Base-by-base conservation (phyloP, 2,329 filamentous ascomycete species). In the Fusarium sp. region DNA sequence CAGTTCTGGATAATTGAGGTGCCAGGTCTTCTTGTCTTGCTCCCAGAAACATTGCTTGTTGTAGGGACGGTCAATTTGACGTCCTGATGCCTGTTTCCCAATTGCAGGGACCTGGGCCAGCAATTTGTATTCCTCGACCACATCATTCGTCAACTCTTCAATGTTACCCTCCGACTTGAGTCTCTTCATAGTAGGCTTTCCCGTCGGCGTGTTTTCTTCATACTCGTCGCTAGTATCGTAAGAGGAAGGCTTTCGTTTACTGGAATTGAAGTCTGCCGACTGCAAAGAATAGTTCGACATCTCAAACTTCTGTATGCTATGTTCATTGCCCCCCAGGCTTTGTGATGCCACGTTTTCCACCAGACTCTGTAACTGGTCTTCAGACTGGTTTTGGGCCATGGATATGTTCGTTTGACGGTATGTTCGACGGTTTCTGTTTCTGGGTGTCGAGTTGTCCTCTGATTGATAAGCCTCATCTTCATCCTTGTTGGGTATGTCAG, bases 1-100 rank as follows among this genome's bases (percentile, higher is more conserved):
- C 86, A 90, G 89, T 65, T 88, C 85, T 0, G 88, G 88, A 68
- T 90, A 90, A 50, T 85, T 75, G 6, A 89, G 79, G 66, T 90
- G 88, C 83, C 87, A 89, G 1, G 86, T 89, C 20, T 74, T 79
- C 56, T 79, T 79, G 67, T 89, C 83, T 44, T 81, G 79, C 46
- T 84, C 82, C 88, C 88, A 90, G 71, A 86, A 90, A 1, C 81
- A 81, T 8, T 79, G 81, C 66, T 89, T 89, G 67, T 83, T 80
- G 14, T 88, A 82, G 6, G 85, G 84, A 20, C 81, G 79, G 68
- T 90, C 86, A 40, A 89, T 86, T 67, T 86, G 85, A 24, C 87
- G 83, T n/a, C 81, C 82, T 0, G 85, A 87, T 30, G 82, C 79
- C 20, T 81, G 80, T 53, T 81, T 82, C 49, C 75, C 76, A 48